Conservation (phyloP, 2,329 filamentous ascomycete species). For the Akanthomyces dipterigenus region DNA sequence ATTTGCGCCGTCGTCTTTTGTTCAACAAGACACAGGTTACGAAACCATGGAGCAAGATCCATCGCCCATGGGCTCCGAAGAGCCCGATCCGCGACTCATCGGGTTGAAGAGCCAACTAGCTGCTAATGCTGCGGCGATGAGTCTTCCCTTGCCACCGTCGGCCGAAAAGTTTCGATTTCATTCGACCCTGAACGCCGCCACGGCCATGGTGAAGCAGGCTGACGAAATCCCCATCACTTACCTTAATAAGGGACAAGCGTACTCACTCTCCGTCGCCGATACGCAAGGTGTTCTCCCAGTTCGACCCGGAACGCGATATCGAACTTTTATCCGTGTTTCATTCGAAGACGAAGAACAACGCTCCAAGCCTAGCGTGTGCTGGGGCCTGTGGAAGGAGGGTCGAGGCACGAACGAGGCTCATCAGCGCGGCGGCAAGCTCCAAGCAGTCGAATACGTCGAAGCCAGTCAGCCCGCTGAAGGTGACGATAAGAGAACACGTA, state of each 20-base stretch:
- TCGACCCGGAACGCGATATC: conserved; percentile 61
- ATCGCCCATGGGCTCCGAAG: conserved; percentile 56
- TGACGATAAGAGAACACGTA: conserved; percentile 59
- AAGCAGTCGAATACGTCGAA: conserved; percentile 91
- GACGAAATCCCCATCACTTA: conserved; percentile 97
- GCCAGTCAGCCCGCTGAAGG: conserved; percentile 51
- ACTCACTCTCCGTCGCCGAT: conserved; percentile 78
- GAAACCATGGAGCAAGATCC: conserved; percentile 73
- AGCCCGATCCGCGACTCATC: conserved; percentile 34
- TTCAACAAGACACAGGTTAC: conserved; percentile 74
- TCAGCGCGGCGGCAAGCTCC: conserved; percentile 82
- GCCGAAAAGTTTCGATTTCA: conserved; percentile 81
- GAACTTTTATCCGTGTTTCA: conserved; percentile 89
- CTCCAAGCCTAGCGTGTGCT: conserved; percentile 72
- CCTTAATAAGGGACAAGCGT: conserved; percentile 94
- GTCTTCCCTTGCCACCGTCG: conserved; percentile 41
- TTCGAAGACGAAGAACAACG: conserved; percentile 96
- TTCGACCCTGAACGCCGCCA: conserved; percentile 84
- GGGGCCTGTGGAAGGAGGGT: conserved; percentile 92
- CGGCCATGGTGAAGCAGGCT: conserved; percentile 85
- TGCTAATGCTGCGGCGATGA: conserved; percentile 48
- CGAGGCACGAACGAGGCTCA: conserved; percentile 94
- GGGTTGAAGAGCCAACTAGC: conserved; percentile 46
- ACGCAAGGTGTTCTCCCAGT: conserved; percentile 57
- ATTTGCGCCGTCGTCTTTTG: conserved; percentile 73